These are phyloP conservation scores for Triadica sebifera DNA, from an alignment of 345 rosid species.

Conservation along the genomic window DNA sequence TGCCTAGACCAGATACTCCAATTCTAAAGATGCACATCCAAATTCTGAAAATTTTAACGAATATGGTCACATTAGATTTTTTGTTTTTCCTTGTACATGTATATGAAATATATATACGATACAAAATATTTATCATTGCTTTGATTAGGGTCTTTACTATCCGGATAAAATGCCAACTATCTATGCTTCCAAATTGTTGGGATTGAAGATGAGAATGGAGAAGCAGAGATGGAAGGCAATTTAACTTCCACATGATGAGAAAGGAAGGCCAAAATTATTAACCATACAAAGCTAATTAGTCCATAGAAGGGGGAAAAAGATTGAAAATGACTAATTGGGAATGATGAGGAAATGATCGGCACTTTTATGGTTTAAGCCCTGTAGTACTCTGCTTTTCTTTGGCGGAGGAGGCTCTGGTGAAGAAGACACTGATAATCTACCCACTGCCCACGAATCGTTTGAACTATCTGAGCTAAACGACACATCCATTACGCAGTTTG, in stretches of 20 bases:
- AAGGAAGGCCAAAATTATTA: slow-evolving; percentile 12
- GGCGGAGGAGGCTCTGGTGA: slow-evolving; percentile 48
- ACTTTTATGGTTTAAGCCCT: slow-evolving; percentile 23
- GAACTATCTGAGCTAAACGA: slow-evolving; percentile 58
- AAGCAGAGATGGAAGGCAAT: slow-evolving; percentile 62
- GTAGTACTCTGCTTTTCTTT: slow-evolving; percentile 43
- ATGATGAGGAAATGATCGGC: slow-evolving; percentile 38
- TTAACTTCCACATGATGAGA: slow-evolving; percentile 31
- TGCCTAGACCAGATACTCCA: not conserved
- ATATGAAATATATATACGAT: not conserved
- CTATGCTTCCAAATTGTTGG: slow-evolving; percentile 34
- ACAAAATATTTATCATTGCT: slow-evolving; percentile 20
- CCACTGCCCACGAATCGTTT: slow-evolving; percentile 49
- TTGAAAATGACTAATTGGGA: not conserved
- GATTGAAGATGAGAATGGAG: not conserved
- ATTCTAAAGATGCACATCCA: not conserved
- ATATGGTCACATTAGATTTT: not conserved
- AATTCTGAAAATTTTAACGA: not conserved
- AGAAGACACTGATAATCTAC: slow-evolving; percentile 43
- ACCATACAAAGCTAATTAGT: slow-evolving; percentile 22
- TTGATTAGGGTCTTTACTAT: slow-evolving; percentile 15
- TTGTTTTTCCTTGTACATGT: not conserved
- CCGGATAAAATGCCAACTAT: slow-evolving; percentile 63
- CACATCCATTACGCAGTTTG: slow-evolving; percentile 63
- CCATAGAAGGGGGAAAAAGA: slow-evolving; percentile 3